phyloP scores from a whole-genome alignment of 768 basidiomycete species.

The Trametes cinnabarina region DNA sequence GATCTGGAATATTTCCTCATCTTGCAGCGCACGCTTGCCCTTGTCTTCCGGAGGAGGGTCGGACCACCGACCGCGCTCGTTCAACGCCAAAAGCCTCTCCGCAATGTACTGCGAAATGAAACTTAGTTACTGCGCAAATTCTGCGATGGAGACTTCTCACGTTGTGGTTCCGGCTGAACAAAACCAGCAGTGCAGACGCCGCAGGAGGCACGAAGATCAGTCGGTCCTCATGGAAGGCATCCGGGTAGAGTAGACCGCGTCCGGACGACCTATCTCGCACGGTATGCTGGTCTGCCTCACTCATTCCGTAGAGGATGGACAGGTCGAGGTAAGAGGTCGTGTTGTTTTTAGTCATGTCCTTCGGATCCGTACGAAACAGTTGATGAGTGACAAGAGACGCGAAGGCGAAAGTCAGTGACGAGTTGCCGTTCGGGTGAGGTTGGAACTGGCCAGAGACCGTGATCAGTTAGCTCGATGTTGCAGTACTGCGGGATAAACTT shows the following conservation, averaged over 20 bases:
- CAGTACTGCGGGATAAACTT: background rate
- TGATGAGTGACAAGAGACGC: constrained; percentile 28
- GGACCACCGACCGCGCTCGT: constrained; percentile 48
- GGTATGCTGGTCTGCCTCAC: constrained; percentile 36
- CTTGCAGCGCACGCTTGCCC: constrained; percentile 33
- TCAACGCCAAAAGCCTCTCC: constrained; percentile 49
- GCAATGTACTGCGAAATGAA: constrained; percentile 47
- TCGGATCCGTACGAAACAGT: constrained; percentile 45
- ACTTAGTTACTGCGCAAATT: background rate
- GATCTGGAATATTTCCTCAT: constrained; percentile 59
- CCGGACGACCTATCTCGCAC: constrained; percentile 48
- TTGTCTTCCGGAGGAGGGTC: constrained; percentile 36
- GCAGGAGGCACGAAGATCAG: constrained; percentile 54
- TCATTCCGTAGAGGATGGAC: constrained; percentile 53
- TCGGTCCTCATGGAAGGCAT: constrained; percentile 53
- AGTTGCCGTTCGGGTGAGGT: constrained; percentile 34
- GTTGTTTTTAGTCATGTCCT: constrained; percentile 47
- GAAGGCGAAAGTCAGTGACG: constrained; percentile 30
- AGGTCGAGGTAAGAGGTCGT: constrained; percentile 58
- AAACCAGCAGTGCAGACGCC: constrained; percentile 49
- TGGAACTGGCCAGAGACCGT: constrained; percentile 9
- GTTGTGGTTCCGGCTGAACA: constrained; percentile 62
- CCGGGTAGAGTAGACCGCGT: constrained; percentile 50
- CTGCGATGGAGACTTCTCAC: constrained; percentile 29
- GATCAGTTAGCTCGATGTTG: background rate